Evolutionary conservation across 495 filamentous ascomycete genomes (phyloP), one percentile per base, ranked within the genome.

Genomic region (Astrothelium macrocarpum): DNA sequence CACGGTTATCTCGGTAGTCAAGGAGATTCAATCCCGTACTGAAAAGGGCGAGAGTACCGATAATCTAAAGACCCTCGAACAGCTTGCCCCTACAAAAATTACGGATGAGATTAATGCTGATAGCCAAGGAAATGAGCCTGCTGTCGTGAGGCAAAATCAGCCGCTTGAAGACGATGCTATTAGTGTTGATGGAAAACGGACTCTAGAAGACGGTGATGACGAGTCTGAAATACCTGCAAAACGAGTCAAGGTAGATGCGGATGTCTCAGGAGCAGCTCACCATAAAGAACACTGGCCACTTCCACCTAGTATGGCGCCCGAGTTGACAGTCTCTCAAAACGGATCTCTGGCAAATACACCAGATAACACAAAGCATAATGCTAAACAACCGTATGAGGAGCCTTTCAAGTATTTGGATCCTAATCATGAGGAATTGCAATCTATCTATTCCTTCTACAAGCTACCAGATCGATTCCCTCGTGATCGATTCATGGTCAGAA

Each of bases 401-500:
- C 90, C 90, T 0, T 98, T 95, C 81, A 95, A 91, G 68, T 98
- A 90, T 74, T 79, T 98, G 61, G 70, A 83, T 14, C 76, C 82
- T 0, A 79, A 87, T 61, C 87, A 97, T 71, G 73, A 80, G 2
- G 90, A 93, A 64, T 83, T 97, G 29, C 69, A 84, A 26, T 77
- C 81, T 26, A 91, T 97, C 61, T 85, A 83, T 64, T 71, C 79
- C 0, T 97, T 97, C 78, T 98, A 96, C 77, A 77, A 87, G 42
- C 78, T 96, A 62, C 90, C 88, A 0, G 73, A 85, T 0, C 84
- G 85, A 45, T 98, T 98, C 80, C 94, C 94, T 0, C 78, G 83
- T 5, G 87, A 94, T 72, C 88, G 91, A 53, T 98, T 93, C 78
- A 90, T 98, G 85, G 94, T 98, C 62, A 87, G 92, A 66, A 98